phyloP scores from a whole-genome alignment of 2,329 filamentous ascomycete genomes.

The Calonectria montana region DNA sequence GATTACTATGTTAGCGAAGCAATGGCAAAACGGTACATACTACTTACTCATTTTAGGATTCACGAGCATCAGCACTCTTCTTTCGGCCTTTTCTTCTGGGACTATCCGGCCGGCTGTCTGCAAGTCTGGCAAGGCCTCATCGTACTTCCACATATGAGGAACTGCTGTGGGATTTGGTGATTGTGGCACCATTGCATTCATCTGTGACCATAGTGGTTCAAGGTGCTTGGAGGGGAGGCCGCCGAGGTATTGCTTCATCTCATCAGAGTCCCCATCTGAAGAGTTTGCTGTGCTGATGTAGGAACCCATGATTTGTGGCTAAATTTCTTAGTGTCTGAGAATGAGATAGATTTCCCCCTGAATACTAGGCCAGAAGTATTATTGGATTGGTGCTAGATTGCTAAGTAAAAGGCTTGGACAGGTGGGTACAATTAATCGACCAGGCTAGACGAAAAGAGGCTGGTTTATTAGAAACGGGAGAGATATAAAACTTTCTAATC shows the following conservation, averaged over 20 bases:
- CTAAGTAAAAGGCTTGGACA: background rate
- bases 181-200: conserved; percentile 59
- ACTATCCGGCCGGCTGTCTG: conserved; percentile 49
- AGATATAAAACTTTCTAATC: background rate
- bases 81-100: conserved; percentile 54
- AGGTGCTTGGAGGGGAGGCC: conserved; percentile 45
- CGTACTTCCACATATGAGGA: conserved; percentile 54
- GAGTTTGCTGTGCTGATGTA: conserved; percentile 15
- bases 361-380: background rate
- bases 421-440: background rate
- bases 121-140: conserved; percentile 49
- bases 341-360: too few species aligned
- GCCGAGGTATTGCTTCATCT: conserved; percentile 45
- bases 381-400: background rate
- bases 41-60: conserved; percentile 61
- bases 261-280: conserved; percentile 30
- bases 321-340: background rate
- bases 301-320: conserved; percentile 26
- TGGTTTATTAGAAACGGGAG: background rate
- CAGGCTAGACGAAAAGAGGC: background rate
- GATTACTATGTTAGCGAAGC: rapidly evolving
- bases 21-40: too few species aligned
- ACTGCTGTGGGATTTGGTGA: conserved; percentile 55
- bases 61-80: conserved; percentile 55
- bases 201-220: conserved; percentile 61